Percentiles rank a stretch among this genome's conserved stretches.
Conservation (phyloP, 2,329 filamentous ascomycete species). For the Talaromyces sp. region DNA sequence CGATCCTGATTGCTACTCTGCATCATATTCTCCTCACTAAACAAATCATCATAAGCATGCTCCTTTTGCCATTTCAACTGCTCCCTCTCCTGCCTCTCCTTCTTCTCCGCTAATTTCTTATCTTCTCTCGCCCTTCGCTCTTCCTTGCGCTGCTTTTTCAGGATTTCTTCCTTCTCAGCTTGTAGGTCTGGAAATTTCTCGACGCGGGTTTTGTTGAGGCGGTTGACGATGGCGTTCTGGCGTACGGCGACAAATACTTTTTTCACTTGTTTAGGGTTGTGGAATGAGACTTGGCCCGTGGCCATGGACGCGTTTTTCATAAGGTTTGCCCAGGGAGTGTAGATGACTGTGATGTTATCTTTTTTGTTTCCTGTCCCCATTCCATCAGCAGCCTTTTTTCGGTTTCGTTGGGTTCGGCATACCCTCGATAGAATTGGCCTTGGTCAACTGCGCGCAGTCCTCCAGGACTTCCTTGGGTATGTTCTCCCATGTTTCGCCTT, state of each 20-base stretch:
- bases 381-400: neutral
- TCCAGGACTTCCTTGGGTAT: constrained; percentile 72
- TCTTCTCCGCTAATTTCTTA: constrained; percentile 42
- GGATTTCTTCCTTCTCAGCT: constrained; percentile 75
- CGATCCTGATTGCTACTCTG: constrained; percentile 82
- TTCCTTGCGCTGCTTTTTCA: constrained; percentile 67
- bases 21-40: constrained; percentile 77
- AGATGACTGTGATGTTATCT: constrained; percentile 93
- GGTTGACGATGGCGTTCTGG: constrained; percentile 89
- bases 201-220: constrained; percentile 94
- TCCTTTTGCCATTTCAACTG: constrained; percentile 93
- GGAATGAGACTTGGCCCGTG: constrained; percentile 90
- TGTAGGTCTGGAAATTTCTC: constrained; percentile 83
- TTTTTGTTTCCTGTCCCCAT: constrained; percentile 82
- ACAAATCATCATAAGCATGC: constrained; percentile 94
- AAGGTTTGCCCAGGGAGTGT: constrained; percentile 96
- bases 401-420: constrained; percentile 21
- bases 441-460: constrained; percentile 95
- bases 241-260: constrained; percentile 74
- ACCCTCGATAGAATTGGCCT: constrained; percentile 98
- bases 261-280: constrained; percentile 80
- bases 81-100: constrained; percentile 68
- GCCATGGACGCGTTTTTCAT: constrained; percentile 96
- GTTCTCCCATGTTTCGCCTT: constrained; percentile 78
- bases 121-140: constrained; percentile 54